Base-by-base conservation (phyloP, 139 green algal genomes). In the Raphidocelis subcapitata region DNA sequence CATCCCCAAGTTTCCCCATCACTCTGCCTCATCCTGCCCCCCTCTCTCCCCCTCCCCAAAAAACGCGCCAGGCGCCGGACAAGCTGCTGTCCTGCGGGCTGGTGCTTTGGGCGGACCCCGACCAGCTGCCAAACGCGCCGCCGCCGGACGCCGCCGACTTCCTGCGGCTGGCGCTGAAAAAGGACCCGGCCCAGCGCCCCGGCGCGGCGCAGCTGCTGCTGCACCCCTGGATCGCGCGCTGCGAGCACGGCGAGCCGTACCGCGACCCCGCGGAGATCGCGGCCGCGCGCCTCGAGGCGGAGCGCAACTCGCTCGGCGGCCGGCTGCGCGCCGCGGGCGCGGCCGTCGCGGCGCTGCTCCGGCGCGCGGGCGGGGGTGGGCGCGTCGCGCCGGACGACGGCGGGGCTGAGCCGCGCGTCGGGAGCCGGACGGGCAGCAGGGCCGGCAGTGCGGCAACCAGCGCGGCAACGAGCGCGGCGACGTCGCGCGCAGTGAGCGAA, bases 201-300 rank as follows among this genome's bases (percentile, higher is more conserved):
- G 84, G 79, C 31, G 91, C 90, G 15, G 64, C 63, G 10, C 65
- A 87, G 67, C 78, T 94, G 63, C 82, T 92, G 67, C 29, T 79
- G 12, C 89, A 95, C 72, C 86, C 89, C 18, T 93, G 86, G 81
- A 73, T 94, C 47, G 49, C 57, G 16, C 66, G 78, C 20, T 75
- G 56, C 47, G 74, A 73, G 24, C 64, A 66, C 14, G 79, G 79
- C 18, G 79, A 85, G 79, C 69, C 69, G 1, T 75, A 57, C 55
- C 46, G 69, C 20, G 46, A 69, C 24, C 56, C 57, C 1, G 32
- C 31, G 1, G 70, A 76, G 61, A 18, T 69, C 1, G 70, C 67
- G 32, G 70, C 60, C n/a, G 70, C 70, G 36, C 63, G 63, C 37
- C 24, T 21, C 8, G 24, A 33, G 54, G 24, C 24, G 54, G 24